Evolutionary conservation across 1,284 basidiomycete genomes (phyloP), one percentile per base, ranked within the genome.

Genomic region (Malassezia globosa): DNA sequence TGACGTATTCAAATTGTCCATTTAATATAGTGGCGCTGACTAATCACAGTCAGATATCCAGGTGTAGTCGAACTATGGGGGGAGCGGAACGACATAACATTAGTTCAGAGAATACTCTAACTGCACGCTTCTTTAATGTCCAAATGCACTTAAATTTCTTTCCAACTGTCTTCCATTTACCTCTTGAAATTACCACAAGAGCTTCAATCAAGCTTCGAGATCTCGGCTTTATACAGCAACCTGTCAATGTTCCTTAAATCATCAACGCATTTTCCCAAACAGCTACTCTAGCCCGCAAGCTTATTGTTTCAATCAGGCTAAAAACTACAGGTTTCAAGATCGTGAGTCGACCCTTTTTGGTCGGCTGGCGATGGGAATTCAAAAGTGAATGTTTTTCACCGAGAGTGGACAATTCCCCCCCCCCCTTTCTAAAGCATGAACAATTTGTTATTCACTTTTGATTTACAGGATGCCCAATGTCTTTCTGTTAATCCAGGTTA

Each of bases 391-490:
- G 55, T 65, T 0, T 62, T 59, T 37, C 59, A 62, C 44, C 62
- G 61, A 13, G 35, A 57, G 1, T 40, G 29, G 18, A 45, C 43
- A 16, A 59, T 56, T 36, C 58, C 65, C 35, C 52, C 60, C 13
- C 55, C 64, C 2, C 50, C 56, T 7, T 61, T 59, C 40, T 55
- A 63, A 42, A 61, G 63, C 36, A 60, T 59, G 42, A 63, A 66
- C 52, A 42, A 50, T 5, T 51, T 50, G 14, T 59, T 53, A 10
- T 51, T 64, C 25, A 18, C 45, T 1, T 59, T 56, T 7, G 53
- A 58, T 22, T 19, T 59, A 29, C 59, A 59, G 45, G 61, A 66
- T 29, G 56, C 47, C 27, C 54, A 60, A 13, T 54, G 58, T n/a
- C 38, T 23, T 23, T 48, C 40, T 8, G 56, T 52, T 24, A 43